Evolutionary conservation across 345 rosid species (phyloP), one percentile per base, ranked within the genome.

Genomic region (Eucalyptus globulus): DNA sequence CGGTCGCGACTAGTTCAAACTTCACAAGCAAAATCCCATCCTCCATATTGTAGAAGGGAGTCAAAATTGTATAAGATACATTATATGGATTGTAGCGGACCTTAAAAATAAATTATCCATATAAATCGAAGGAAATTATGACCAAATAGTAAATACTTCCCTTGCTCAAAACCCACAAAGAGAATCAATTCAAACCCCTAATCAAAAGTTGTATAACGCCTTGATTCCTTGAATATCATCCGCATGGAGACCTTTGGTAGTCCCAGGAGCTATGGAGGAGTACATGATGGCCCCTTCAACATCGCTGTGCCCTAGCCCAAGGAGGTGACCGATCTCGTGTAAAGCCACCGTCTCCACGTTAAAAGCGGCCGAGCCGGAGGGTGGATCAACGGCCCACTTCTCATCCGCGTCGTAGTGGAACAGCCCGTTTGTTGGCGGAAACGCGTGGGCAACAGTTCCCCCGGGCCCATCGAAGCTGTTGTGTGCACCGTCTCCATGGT

Each of bases 281-380:
- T 7, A 93, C 94, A 92, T 93, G 83, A 93, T 89, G 27, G 95
- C 93, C 2, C 11, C 87, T 14, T 56, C 31, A 11, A 86, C 89
- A 6, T 87, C 44, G 47, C 94, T 93, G 87, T 94, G 96, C 1
- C 9, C 67, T 7, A 93, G 92, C 15, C 94, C 94, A 4, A 93
- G 93, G 26, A 91, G 90, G 87, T 94, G 96, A 2, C 94, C 94
- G 4, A 93, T 92, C 87, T 94, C 96, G 80, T 93, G 94, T 86
- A 93, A 34, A 3, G 92, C 96, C 16, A 92, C 88, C 3, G 93
- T 80, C 86, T 89, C 92, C 85, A 90, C 22, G 27, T 91, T 89
- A 11, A 27, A 37, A 4, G 72, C 67, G 6, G 67, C 5, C 88
- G 62, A 4, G 72, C 89, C 4, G 40, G 51, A 4, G 1, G 10